Base-by-base conservation (phyloP, 129 eudicot genomes). In the Rutidosis leptorrhynchoides region DNA sequence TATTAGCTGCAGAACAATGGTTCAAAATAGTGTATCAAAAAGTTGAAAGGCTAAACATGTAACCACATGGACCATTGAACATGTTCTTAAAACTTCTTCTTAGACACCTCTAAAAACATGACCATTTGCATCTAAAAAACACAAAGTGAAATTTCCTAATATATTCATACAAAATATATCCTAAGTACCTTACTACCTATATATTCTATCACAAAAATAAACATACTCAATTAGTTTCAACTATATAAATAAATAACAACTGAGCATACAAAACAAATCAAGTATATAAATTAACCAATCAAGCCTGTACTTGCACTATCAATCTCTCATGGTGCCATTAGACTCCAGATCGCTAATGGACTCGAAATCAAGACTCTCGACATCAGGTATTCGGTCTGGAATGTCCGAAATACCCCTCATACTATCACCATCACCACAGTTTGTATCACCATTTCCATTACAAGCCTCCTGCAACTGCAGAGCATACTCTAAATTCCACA, bases 401-500 rank as follows among this genome's bases (percentile, higher is more conserved):
- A 82, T 77, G 49, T 78, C 80, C 2, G 83, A 79, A 58, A 74
- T 82, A 24, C 71, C 70, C 40, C 49, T 80, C 27, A 70, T 52
- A 60, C 83, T 77, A 26, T 81, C 78, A 6, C 42, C 80, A 43
- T 78, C 86, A 3, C 48, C 62, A 56, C 51, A 62, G 29, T 45
- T 25, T 40, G 59, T 77, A 20, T 20, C 62, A 56, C 51, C 67
- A 40, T 45, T 25, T 40, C 65, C 80, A 20, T 20, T 56, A 27
- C 22, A 67, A 27, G 54, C 70, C 32, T 75, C 86, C 35, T 82
- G 86, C 59, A 82, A 69, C 59, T 82, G 80, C n/a, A 82, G 82
- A 51, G 77, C 86, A 65, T 82, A 82, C 71, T 82, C 86, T 74
- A 82, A 64, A 26, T 82, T 82, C 86, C 86, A 82, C 62, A 82